These are phyloP conservation scores for Cyberlindnera petersonii DNA, from an alignment of 805 yeast species.

Conservation along the genomic window DNA sequence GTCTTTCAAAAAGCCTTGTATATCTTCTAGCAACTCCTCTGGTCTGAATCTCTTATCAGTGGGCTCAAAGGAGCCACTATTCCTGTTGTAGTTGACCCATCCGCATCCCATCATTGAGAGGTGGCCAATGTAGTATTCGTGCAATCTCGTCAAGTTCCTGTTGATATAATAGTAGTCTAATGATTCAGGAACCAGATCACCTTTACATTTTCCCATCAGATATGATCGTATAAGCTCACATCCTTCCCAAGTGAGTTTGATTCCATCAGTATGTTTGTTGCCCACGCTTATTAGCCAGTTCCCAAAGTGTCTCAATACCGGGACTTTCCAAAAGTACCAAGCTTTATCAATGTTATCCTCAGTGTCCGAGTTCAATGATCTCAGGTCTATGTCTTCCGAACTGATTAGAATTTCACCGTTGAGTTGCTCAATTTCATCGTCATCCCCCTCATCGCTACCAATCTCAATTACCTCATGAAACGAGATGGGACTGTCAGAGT, in stretches of 20 bases:
- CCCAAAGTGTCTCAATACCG: slow-evolving; percentile 6
- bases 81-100: slow-evolving; percentile 1
- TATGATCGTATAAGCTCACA: slow-evolving; percentile 1
- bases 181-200: neutral
- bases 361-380: neutral
- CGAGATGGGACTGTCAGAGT: neutral
- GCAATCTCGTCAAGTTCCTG: slow-evolving; percentile 2
- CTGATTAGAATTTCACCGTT: neutral
- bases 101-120: slow-evolving; percentile 6
- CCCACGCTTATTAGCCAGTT: slow-evolving; percentile 11
- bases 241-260: slow-evolving; percentile 2
- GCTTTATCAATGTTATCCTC: neutral
- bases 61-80: neutral
- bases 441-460: neutral
- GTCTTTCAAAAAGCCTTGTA: neutral
- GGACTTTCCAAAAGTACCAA: slow-evolving; percentile 4
- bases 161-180: neutral
- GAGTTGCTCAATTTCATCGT: neutral
- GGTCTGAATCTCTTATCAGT: neutral
- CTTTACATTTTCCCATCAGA: slow-evolving; percentile 2
- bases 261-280: slow-evolving; percentile 3
- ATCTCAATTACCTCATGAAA: slow-evolving; percentile 2
- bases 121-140: slow-evolving; percentile 5
- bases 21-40: slow-evolving; percentile 1
- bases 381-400: neutral